Percentiles rank a stretch among this genome's conserved stretches.
These are phyloP conservation scores for Yarrowia bubula DNA, from an alignment of 805 yeast species.

Conservation along the genomic window DNA sequence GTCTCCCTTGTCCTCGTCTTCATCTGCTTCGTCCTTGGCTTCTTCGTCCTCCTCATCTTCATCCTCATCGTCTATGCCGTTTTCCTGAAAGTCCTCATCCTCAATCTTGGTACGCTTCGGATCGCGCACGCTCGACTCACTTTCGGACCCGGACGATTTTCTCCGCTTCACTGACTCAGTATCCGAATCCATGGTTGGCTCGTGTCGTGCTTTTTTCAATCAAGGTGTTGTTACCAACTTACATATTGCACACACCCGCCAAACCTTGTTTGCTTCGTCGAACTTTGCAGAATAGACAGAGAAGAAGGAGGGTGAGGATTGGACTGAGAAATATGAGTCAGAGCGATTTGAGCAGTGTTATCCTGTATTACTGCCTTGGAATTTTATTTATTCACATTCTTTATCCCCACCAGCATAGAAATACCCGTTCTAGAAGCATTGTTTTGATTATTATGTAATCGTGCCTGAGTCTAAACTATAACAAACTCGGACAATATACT, in stretches of 20 bases:
- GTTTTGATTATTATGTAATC: too few relatives aligned
- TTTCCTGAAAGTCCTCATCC: slow-evolving; percentile 37
- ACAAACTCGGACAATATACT: too few relatives aligned
- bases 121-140: slow-evolving; percentile 16
- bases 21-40: slow-evolving; percentile 29
- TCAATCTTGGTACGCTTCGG: slow-evolving; percentile 29
- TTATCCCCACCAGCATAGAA: too few relatives aligned
- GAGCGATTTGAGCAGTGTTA: too few relatives aligned
- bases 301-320: too few relatives aligned
- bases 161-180: slow-evolving; percentile 24
- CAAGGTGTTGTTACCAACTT: slow-evolving; percentile 16
- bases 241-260: background rate
- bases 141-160: slow-evolving; percentile 24
- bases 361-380: background rate
- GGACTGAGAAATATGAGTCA: too few relatives aligned
- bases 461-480: too few relatives aligned
- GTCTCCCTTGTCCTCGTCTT: slow-evolving; percentile 1
- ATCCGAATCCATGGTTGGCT: slow-evolving; percentile 24
- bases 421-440: too few relatives aligned
- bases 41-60: slow-evolving; percentile 30
- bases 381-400: too few relatives aligned
- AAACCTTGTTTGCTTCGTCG: background rate
- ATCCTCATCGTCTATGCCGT: slow-evolving; percentile 30
- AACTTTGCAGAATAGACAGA: background rate
- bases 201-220: slow-evolving; percentile 5